Evolutionary conservation across 805 yeast species (phyloP).

Genomic region (Myxozyma melibiosi): DNA sequence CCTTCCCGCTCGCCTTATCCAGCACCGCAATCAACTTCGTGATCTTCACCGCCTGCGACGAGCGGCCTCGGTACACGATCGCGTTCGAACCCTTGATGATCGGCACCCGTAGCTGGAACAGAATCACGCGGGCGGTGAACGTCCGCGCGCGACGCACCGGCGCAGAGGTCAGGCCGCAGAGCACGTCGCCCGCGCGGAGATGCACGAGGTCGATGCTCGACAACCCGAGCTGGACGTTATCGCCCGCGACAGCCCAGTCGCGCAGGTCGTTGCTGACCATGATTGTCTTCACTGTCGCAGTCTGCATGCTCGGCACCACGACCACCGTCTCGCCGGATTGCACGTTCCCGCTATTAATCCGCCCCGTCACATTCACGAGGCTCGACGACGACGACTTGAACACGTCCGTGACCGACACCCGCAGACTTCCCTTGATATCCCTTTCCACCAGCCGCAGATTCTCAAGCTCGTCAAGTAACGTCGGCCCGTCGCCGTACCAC

Average conservation of each 20-base stretch:
- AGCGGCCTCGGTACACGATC: conserved; percentile 73
- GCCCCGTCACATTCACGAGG: conserved; percentile 59
- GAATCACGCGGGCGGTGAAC: conserved; percentile 57
- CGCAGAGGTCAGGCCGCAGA: conserved; percentile 52
- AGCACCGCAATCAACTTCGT: conserved; percentile 48
- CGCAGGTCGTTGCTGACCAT: conserved; percentile 35
- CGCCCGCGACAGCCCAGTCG: conserved; percentile 56
- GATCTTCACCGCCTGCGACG: conserved; percentile 69
- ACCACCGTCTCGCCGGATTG: conserved; percentile 70
- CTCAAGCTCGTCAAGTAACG: conserved; percentile 45
- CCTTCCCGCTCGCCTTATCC: conserved; percentile 40
- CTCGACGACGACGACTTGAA: conserved; percentile 52
- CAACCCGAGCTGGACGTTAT: conserved; percentile 53
- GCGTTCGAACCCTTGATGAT: conserved; percentile 78
- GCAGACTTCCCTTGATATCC: conserved; percentile 50
- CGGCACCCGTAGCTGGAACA: conserved; percentile 73
- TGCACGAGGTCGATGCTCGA: conserved; percentile 45
- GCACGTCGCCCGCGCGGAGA: conserved; percentile 68
- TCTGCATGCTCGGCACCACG: conserved; percentile 53
- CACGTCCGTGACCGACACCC: conserved; percentile 66
- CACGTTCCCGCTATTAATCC: conserved; percentile 66
- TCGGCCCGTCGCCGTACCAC: conserved; percentile 56
- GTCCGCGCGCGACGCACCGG: conserved; percentile 50
- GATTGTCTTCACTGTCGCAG: conserved; percentile 37
- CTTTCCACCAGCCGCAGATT: conserved; percentile 22